Evolutionary conservation across 805 yeast genomes (phyloP).

Genomic region (Ogataea nakhonphanomensis): DNA sequence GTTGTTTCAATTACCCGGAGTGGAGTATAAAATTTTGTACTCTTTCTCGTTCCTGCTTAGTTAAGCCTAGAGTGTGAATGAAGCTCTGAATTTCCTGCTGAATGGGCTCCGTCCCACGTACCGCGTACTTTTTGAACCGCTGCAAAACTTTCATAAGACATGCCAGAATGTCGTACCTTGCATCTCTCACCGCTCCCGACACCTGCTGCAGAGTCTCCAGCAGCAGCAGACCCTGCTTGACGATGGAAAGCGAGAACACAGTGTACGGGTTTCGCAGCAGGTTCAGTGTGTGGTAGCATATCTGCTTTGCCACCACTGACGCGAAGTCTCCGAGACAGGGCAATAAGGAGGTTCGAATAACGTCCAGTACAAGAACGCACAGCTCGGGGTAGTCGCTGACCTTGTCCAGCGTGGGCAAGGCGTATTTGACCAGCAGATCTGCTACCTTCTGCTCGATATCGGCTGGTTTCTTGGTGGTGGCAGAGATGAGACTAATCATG

Average conservation of each 20-base stretch:
- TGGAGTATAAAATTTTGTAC: background rate
- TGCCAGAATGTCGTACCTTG: constrained; percentile 26
- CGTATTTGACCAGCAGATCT: constrained; percentile 23
- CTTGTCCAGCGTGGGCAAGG: constrained; percentile 27
- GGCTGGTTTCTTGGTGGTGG: constrained; percentile 7
- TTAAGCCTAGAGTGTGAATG: background rate
- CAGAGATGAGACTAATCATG: constrained; percentile 13
- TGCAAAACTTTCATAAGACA: constrained; percentile 15
- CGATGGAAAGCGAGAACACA: constrained; percentile 5
- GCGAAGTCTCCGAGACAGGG: constrained; percentile 17
- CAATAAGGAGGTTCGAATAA: constrained; percentile 12
- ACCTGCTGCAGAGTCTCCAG: background rate
- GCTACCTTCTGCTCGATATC: constrained; percentile 16
- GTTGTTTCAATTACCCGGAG: constrained; percentile 2
- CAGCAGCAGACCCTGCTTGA: constrained; percentile 6
- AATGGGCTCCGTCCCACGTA: background rate
- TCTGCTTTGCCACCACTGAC: constrained; percentile 19
- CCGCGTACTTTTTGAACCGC: constrained; percentile 9
- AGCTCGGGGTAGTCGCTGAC: constrained; percentile 26
- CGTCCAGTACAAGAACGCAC: constrained; percentile 13
- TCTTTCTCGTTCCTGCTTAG: constrained; percentile 5
- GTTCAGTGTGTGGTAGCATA: constrained; percentile 24
- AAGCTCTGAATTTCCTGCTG: background rate
- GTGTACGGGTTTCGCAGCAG: constrained; percentile 28
- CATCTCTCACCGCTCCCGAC: background rate